phyloP scores from a whole-genome alignment of 768 basidiomycete species.

The Tylopilus sp. region DNA sequence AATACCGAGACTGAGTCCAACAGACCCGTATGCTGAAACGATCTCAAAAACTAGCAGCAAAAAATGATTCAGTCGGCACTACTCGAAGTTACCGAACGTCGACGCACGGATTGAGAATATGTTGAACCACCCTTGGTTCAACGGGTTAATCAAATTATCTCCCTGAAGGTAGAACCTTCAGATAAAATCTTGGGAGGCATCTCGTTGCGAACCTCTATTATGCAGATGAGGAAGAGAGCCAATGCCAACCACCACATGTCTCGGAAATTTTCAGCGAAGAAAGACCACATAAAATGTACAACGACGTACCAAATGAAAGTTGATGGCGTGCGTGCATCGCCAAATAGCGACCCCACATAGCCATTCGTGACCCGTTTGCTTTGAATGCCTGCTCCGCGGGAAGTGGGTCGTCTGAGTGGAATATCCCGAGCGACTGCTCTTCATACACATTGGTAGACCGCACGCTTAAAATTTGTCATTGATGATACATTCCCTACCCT shows the following conservation, averaged over 20 bases:
- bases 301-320: slow-evolving; percentile 76
- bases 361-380: slow-evolving; percentile 46
- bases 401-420: slow-evolving; percentile 48
- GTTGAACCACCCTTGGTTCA: slow-evolving; percentile 69
- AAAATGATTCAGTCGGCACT: neutral
- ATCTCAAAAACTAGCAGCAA: slow-evolving; percentile 68
- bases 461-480: slow-evolving; percentile 46
- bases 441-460: slow-evolving; percentile 95
- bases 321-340: slow-evolving; percentile 83
- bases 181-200: neutral
- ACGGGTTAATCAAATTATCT: slow-evolving; percentile 51
- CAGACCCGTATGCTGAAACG: slow-evolving; percentile 83
- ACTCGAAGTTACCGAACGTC: neutral
- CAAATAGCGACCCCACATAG: slow-evolving; percentile 73
- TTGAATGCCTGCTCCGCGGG: slow-evolving; percentile 43
- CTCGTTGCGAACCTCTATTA: slow-evolving; percentile 69
- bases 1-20: slow-evolving; percentile 88
- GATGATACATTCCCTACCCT: neutral
- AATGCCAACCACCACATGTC: slow-evolving; percentile 96
- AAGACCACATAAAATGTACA: neutral
- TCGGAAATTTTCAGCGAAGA: slow-evolving; percentile 28
- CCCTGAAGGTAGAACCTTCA: slow-evolving; percentile 40
- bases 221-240: slow-evolving; percentile 86
- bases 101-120: slow-evolving; percentile 73
- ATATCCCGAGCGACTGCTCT: slow-evolving; percentile 85